phyloP scores from a whole-genome alignment of 495 filamentous ascomycete species.

The Tuber calosporum region DNA sequence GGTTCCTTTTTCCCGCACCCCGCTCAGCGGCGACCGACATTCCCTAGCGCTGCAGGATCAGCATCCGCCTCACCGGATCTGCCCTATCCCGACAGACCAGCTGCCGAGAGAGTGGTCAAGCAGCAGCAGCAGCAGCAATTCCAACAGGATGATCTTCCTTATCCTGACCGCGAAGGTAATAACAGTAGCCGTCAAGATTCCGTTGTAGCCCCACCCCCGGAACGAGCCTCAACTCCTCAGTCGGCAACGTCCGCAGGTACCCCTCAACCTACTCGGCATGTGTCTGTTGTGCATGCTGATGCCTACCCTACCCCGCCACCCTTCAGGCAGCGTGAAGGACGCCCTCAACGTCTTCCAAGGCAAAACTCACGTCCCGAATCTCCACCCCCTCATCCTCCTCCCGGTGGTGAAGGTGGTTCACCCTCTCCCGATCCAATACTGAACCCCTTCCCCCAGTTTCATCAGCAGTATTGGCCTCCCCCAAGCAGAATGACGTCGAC shows the following conservation, averaged over 20 bases:
- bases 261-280: slow-evolving; percentile 32
- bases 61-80: slow-evolving; percentile 41
- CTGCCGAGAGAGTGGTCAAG: slow-evolving; percentile 32
- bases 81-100: slow-evolving; percentile 34
- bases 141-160: slow-evolving; percentile 29
- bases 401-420: slow-evolving; percentile 35
- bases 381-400: slow-evolving; percentile 35
- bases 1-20: slow-evolving; percentile 22
- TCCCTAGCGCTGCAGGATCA: slow-evolving; percentile 12
- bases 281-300: slow-evolving; percentile 44
- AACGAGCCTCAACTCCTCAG: slow-evolving; percentile 37
- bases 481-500: slow-evolving; percentile 73
- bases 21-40: slow-evolving; percentile 26
- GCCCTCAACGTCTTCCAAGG: slow-evolving; percentile 67
- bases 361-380: slow-evolving; percentile 49
- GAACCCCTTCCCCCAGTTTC: slow-evolving; percentile 52
- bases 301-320: slow-evolving; percentile 50
- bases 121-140: slow-evolving; percentile 43
- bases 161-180: slow-evolving; percentile 25
- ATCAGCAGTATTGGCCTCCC: slow-evolving; percentile 64
- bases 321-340: slow-evolving; percentile 58
- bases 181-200: slow-evolving; percentile 46
- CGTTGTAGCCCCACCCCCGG: slow-evolving; percentile 47
- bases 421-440: slow-evolving; percentile 26
- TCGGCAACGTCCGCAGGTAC: slow-evolving; percentile 20